These are phyloP conservation scores for Picea glauca DNA, from an alignment of 75 land plant species.

Conservation along the genomic window DNA sequence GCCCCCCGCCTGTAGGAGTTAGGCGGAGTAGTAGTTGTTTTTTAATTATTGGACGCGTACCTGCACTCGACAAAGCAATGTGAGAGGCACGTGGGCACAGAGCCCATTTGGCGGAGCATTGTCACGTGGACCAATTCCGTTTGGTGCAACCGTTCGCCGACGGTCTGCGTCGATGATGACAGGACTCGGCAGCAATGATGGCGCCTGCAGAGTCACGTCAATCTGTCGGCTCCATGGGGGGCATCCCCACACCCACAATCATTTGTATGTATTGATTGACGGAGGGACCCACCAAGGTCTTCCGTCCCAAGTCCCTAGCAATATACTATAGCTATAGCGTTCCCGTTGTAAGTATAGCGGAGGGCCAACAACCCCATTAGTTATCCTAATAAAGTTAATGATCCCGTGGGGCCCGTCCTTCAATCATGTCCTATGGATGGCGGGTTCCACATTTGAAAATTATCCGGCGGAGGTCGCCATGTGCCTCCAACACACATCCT, in stretches of 20 bases:
- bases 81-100: constrained; percentile 8
- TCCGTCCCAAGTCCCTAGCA: too few relatives aligned
- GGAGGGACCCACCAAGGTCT: too few relatives aligned
- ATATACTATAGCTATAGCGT: too few relatives aligned
- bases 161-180: constrained; percentile 11
- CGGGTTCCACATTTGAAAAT: too few relatives aligned
- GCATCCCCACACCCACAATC: constrained; percentile 6
- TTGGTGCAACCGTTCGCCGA: constrained; percentile 1
- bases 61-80: background rate
- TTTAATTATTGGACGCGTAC: background rate
- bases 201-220: background rate
- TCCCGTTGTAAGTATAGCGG: too few relatives aligned
- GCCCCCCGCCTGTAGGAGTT: background rate
- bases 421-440: too few relatives aligned
- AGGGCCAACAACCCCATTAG: too few relatives aligned
- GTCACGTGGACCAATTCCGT: constrained; percentile 11
- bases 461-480: too few relatives aligned
- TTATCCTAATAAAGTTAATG: too few relatives aligned
- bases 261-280: background rate
- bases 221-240: background rate
- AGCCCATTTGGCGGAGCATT: background rate
- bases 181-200: constrained; percentile 5
- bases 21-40: background rate
- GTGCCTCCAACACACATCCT: too few relatives aligned
- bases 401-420: too few relatives aligned